These are phyloP conservation scores for Citrullus amarus DNA, from an alignment of 306 rosid genomes.

Conservation along the genomic window DNA sequence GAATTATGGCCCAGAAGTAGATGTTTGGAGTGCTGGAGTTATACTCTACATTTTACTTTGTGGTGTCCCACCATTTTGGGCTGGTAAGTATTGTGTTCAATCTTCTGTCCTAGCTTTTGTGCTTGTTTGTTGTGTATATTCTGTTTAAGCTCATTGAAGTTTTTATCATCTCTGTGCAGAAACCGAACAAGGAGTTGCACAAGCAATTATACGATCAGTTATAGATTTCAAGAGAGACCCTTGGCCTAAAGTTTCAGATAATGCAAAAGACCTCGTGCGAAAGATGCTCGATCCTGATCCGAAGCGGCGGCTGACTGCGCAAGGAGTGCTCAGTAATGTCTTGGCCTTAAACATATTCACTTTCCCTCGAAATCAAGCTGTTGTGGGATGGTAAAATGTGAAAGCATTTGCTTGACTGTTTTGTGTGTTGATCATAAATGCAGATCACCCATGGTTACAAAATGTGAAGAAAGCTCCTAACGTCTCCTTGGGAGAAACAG, in stretches of 20 bases:
- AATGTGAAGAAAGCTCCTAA: conserved; percentile 90
- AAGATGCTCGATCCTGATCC: conserved; percentile 97
- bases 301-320: conserved; percentile 63
- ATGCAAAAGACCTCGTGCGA: conserved; percentile 92
- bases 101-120: background rate
- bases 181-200: conserved; percentile 99
- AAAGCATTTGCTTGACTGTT: background rate
- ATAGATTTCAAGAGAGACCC: conserved; percentile 89
- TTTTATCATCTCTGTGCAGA: conserved; percentile 36
- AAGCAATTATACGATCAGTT: conserved; percentile 83
- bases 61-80: conserved; percentile 99
- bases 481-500: conserved; percentile 89
- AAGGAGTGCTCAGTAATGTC: conserved; percentile 69
- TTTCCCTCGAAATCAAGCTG: background rate
- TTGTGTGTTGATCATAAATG: conserved; percentile 5
- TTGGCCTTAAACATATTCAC: background rate
- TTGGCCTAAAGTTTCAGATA: conserved; percentile 95
- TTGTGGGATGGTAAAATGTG: background rate
- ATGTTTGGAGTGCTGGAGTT: conserved; percentile 99
- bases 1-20: conserved; percentile 79
- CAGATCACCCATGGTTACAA: conserved; percentile 94
- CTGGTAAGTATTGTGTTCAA: conserved; percentile 46
- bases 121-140: background rate
- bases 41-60: conserved; percentile 89
- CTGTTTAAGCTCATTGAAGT: background rate